phyloP scores from a whole-genome alignment of 768 basidiomycete genomes.

The Suillus brevipes region DNA sequence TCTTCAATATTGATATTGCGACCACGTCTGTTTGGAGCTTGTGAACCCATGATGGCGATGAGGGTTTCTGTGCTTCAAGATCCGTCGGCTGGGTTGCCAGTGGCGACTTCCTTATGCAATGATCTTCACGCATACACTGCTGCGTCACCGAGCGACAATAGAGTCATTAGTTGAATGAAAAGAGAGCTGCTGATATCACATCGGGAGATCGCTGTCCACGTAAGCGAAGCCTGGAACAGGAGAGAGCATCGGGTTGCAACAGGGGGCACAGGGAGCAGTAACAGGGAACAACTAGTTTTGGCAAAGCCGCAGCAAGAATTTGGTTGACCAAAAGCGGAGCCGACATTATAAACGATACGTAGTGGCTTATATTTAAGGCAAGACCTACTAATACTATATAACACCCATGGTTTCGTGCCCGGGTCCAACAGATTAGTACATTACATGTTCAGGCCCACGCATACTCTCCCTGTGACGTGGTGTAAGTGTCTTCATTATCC shows the following conservation, averaged over 20 bases:
- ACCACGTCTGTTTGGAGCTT: neutral
- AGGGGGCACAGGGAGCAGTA: neutral
- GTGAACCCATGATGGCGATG: neutral
- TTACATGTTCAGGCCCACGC: neutral
- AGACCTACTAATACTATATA: neutral
- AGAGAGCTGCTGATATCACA: neutral
- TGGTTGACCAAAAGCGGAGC: neutral
- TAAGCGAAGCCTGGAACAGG: neutral
- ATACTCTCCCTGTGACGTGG: neutral
- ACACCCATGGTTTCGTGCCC: neutral
- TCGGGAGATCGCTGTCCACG: neutral
- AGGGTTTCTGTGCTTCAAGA: neutral
- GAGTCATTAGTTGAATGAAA: neutral
- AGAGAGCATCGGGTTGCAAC: neutral
- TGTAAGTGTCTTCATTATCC: constrained; percentile 11
- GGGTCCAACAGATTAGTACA: neutral
- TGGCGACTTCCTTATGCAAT: neutral
- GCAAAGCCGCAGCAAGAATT: neutral
- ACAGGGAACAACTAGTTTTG: neutral
- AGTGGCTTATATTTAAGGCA: neutral
- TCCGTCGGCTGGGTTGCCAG: no score
- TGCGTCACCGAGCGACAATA: neutral
- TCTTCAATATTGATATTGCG: neutral
- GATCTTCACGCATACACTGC: neutral
- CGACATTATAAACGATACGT: neutral